Conservation (phyloP, 768 basidiomycete species). For the Neoboletus magnificus region DNA sequence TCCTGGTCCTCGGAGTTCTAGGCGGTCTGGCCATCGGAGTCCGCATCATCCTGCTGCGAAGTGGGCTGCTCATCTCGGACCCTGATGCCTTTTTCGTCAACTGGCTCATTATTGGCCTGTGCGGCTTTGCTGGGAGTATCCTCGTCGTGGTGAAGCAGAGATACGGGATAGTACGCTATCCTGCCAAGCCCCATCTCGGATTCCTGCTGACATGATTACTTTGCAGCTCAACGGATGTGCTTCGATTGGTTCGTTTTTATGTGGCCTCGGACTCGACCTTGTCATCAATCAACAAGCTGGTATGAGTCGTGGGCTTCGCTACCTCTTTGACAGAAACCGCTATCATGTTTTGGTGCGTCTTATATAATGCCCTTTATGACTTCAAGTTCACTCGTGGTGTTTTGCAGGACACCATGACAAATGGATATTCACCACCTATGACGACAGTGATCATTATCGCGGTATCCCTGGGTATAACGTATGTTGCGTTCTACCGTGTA, state of each 20-base stretch:
- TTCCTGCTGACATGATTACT: slow-evolving; percentile 2
- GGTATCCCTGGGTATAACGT: slow-evolving; percentile 56
- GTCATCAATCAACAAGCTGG: slow-evolving; percentile 55
- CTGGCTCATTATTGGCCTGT: slow-evolving; percentile 51
- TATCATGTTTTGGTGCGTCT: slow-evolving; percentile 51
- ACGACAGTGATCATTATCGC: slow-evolving; percentile 50
- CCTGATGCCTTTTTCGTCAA: slow-evolving; percentile 39
- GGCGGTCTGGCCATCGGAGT: slow-evolving; percentile 59
- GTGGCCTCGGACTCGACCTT: slow-evolving; percentile 54
- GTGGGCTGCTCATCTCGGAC: slow-evolving; percentile 45
- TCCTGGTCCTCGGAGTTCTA: slow-evolving; percentile 43
- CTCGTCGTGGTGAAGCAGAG: slow-evolving; percentile 45
- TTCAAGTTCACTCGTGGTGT: not conserved
- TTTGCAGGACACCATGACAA: slow-evolving; percentile 44
- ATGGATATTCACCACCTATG: slow-evolving; percentile 49
- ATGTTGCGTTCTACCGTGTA: slow-evolving; percentile 23
- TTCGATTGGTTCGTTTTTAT: slow-evolving; percentile 61
- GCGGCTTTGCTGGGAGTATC: slow-evolving; percentile 42
- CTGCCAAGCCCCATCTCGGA: not conserved
- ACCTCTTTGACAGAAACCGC: slow-evolving; percentile 59
- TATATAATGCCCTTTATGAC: not conserved
- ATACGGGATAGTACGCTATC: slow-evolving; percentile 45
- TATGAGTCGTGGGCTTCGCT: slow-evolving; percentile 61
- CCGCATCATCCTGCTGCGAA: slow-evolving; percentile 49
- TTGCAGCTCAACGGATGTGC: slow-evolving; percentile 46